phyloP scores from a whole-genome alignment of 2,329 filamentous ascomycete species.

The Paecilomyces sp. region DNA sequence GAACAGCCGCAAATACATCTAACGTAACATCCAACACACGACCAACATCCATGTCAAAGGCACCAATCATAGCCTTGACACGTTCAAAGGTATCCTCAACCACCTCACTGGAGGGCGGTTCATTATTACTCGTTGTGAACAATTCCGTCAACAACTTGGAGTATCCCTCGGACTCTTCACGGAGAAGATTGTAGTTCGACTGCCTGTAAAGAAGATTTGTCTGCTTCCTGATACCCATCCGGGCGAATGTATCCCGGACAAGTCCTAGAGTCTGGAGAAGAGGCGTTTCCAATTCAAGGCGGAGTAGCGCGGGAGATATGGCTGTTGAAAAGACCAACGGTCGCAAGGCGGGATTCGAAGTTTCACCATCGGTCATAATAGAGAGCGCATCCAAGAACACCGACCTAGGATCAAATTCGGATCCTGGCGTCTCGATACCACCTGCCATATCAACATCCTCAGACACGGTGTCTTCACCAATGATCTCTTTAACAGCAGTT shows the following conservation, averaged over 20 bases:
- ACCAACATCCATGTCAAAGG: slow-evolving; percentile 94
- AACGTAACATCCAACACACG: slow-evolving; percentile 89
- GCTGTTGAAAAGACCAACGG: slow-evolving; percentile 65
- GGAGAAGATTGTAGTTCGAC: slow-evolving; percentile 90
- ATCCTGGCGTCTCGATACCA: slow-evolving; percentile 31
- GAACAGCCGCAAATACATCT: slow-evolving; percentile 86
- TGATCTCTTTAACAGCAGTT: slow-evolving; percentile 63
- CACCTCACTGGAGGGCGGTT: slow-evolving; percentile 65
- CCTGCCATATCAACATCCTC: slow-evolving; percentile 43
- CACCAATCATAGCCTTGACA: slow-evolving; percentile 90
- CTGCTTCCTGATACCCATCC: slow-evolving; percentile 77
- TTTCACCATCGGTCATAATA: slow-evolving; percentile 67
- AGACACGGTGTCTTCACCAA: slow-evolving; percentile 48
- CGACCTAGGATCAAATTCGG: slow-evolving; percentile 53
- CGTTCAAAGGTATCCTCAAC: slow-evolving; percentile 83
- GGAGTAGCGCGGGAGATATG: slow-evolving; percentile 65
- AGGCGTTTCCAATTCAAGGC: slow-evolving; percentile 72
- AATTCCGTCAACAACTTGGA: slow-evolving; percentile 94
- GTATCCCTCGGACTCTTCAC: slow-evolving; percentile 94
- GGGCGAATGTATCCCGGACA: slow-evolving; percentile 76
- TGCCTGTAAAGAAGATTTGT: slow-evolving; percentile 93
- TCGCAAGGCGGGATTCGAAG: slow-evolving; percentile 51
- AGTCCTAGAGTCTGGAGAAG: slow-evolving; percentile 70
- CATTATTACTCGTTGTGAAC: slow-evolving; percentile 75
- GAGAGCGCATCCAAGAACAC: slow-evolving; percentile 79